Evolutionary conservation across 345 rosid genomes (phyloP), one percentile per base, ranked within the genome.

Genomic region (Diplotaxis tenuifolia): DNA sequence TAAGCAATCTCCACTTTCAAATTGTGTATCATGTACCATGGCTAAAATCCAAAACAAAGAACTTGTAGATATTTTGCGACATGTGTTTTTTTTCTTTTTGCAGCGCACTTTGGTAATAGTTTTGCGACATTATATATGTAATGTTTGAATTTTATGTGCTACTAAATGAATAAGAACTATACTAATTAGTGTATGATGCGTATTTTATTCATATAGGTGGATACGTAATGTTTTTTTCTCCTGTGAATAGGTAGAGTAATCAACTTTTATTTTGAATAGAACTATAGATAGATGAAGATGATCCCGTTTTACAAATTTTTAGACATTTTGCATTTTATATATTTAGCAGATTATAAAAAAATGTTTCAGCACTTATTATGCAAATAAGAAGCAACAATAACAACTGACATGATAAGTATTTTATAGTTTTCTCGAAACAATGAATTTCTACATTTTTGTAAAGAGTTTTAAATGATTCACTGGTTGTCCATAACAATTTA

Each of bases 41-140:
- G 42, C 23, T 58, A 62, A 38, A 68, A 18, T 75, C 70, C 79
- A 75, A 75, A 61, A 36, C 3, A 15, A 55, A 71, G 3, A 70
- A 64, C 47, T 40, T 12, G 6, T 65, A 52, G 71, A 57, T 11
- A 58, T 8, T n/a, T n/a, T 20, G 42, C 16, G 28, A 31, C 27
- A 63, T 7, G 4, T 9, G 7, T 6, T 62, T 62, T n/a, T n/a
- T n/a, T n/a, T n/a, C n/a, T n/a, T n/a, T n/a, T n/a, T n/a, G n/a
- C n/a, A n/a, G n/a, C n/a, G n/a, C n/a, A n/a, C n/a, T n/a, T n/a
- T n/a, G n/a, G n/a, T n/a, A n/a, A n/a, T n/a, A n/a, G n/a, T n/a
- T n/a, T n/a, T n/a, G n/a, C n/a, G n/a, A n/a, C n/a, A n/a, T n/a
- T n/a, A n/a, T n/a, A n/a, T n/a, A n/a, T n/a, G n/a, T n/a, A n/a